Evolutionary conservation across 2,329 filamentous ascomycete species (phyloP), one percentile per base, ranked within the genome.

Genomic region (Cytospora chrysosperma): DNA sequence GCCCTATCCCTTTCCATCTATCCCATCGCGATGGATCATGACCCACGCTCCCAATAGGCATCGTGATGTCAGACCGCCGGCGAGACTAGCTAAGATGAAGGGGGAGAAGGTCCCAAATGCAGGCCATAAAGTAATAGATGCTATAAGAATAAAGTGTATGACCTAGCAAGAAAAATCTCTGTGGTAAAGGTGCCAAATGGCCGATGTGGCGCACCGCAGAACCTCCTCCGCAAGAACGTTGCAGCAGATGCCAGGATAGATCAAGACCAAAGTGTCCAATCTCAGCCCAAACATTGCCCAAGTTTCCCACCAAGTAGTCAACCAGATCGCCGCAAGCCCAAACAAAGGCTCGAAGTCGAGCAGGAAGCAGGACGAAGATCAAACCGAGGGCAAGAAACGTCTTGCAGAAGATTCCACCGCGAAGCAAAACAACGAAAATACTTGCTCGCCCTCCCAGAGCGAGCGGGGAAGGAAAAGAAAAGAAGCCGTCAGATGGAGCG

Each of bases 111-210:
- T 10, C n/a, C 2, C 4, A 47, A 24, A 58, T 49, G 59, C 52
- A 63, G 63, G 60, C 56, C 63, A 65, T 57, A 53, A 53, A 56
- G 43, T 56, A 56, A 59, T 56, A 65, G 50, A 59, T 59, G 60
- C 60, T 62, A 27, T 56, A 52, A 65, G 56, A 65, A 62, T 43
- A 54, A n/a, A 43, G 59, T 58, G 63, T 63, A 63, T 63, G 63
- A 65, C 63, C 63, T 53, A 60, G 27, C 26, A 40, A 43, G 52
- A 28, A 62, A 50, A 9, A 50, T 60, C 26, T 15, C 58, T 59
- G 53, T 40, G 37, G 24, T 61, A n/a, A n/a, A n/a, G 55, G 21
- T 32, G 61, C 58, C 55, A 43, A 43, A 24, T 17, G n/a, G 56
- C 54, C 43, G 47, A 37, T 19, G 27, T 30, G 13, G 13, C n/a